Evolutionary conservation across 2,329 filamentous ascomycete genomes (phyloP), one percentile per base, ranked within the genome.

Genomic region (Monosporascus sp.): DNA sequence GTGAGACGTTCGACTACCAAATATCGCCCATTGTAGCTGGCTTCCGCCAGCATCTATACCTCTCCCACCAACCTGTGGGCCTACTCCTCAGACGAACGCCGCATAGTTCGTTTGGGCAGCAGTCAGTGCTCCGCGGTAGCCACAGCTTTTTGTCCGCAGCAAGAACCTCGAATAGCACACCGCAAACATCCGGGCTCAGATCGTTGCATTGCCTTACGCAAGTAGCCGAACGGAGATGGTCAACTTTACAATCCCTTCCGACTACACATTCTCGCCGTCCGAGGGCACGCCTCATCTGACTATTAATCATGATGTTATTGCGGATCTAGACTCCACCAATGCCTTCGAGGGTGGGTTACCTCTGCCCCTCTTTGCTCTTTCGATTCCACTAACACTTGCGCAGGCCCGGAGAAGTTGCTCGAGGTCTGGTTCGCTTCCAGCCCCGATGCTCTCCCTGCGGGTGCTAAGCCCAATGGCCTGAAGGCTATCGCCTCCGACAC

Each of bases 351-450:
- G 88, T 88, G 68, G 55, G 74, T 50, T 11, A 17, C 5, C 2
- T 35, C 28, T 3, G 18, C 37, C 1, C 15, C 31, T 51, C 58
- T 54, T 41, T 11, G 40, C 40, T 51, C 55, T 60, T 38, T 59
- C 48, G 31, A n/a, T 35, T 35, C 11, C 15, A 7, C 20, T 44
- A 22, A 44, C 41, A 20, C 20, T 17, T 1, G 5, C 49, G 35
- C 55, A 88, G 88, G 93, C 55, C 94, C 94, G 45, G 94, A 99
- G 78, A 99, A 99, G 79, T 82, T 99, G 52, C 82, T 99, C 65
- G 94, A 99, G 78, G 93, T 99, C 68, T 99, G 94, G 94, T 97
- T 99, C 71, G 88, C 89, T 54, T 85, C 92, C 24, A 89, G 88
- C 64, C 81, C 91, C 49, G 78, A 83, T 60, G 79, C 86, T 56